These are phyloP conservation scores for Artemisia annua DNA, from an alignment of 129 eudicot species.

Conservation along the genomic window DNA sequence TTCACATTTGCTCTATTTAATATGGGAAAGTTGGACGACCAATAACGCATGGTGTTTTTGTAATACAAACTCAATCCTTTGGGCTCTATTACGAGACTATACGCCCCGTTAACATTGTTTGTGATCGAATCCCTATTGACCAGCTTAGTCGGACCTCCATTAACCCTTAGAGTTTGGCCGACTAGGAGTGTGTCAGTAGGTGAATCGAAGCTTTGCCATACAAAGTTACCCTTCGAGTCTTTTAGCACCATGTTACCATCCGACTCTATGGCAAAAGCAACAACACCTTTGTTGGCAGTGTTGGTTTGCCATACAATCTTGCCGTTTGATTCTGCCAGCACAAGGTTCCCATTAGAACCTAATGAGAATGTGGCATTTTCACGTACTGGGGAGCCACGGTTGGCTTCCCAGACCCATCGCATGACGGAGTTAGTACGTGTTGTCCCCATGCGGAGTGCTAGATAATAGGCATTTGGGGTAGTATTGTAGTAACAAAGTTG, in stretches of 20 bases:
- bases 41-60: constrained; percentile 32
- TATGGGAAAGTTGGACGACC: constrained; percentile 26
- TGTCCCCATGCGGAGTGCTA: constrained; percentile 39
- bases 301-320: constrained; percentile 51
- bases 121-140: constrained; percentile 41
- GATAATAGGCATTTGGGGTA: constrained; percentile 46
- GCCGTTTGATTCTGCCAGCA: constrained; percentile 40
- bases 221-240: constrained; percentile 34
- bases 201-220: constrained; percentile 69
- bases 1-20: background rate
- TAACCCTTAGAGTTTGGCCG: constrained; percentile 38
- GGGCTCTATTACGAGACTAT: constrained; percentile 40
- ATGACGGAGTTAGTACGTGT: constrained; percentile 7
- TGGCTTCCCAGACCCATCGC: constrained; percentile 69
- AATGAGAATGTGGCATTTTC: constrained; percentile 51
- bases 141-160: constrained; percentile 32
- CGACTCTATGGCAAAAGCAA: constrained; percentile 25
- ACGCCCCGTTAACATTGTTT: constrained; percentile 40
- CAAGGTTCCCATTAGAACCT: constrained; percentile 46
- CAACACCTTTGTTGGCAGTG: constrained; percentile 51
- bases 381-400: constrained; percentile 41
- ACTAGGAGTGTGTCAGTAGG: constrained; percentile 51
- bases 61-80: constrained; percentile 36
- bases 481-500: constrained; percentile 50
- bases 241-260: constrained; percentile 53